These are phyloP conservation scores for Grosmannia serpens DNA, from an alignment of 2,329 filamentous ascomycete genomes.

Conservation along the genomic window DNA sequence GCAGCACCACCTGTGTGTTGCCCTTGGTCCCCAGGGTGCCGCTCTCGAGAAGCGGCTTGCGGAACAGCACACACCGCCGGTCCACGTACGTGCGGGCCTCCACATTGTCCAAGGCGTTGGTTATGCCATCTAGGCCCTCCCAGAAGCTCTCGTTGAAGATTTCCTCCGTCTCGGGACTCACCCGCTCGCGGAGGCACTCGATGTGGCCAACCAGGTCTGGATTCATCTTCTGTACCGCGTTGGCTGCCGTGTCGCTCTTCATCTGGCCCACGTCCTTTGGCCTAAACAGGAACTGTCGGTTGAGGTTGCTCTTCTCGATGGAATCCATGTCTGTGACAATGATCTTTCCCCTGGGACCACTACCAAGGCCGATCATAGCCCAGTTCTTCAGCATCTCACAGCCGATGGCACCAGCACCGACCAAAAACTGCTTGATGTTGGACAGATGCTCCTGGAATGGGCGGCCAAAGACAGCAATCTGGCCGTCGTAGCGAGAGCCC, in stretches of 20 bases:
- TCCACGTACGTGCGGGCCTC: constrained; percentile 96
- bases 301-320: constrained; percentile 97
- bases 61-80: constrained; percentile 94
- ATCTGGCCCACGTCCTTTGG: constrained; percentile 86
- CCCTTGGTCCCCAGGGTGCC: constrained; percentile 98
- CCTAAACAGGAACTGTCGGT: constrained; percentile 93
- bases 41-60: constrained; percentile 89
- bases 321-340: constrained; percentile 95
- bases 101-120: constrained; percentile 94
- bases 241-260: constrained; percentile 91
- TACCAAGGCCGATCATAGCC: constrained; percentile 94
- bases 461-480: constrained; percentile 89
- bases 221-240: constrained; percentile 91
- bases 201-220: constrained; percentile 84
- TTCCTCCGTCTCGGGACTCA: constrained; percentile 83
- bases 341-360: constrained; percentile 79
- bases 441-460: constrained; percentile 90
- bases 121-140: constrained; percentile 77
- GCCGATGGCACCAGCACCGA: constrained; percentile 92
- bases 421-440: constrained; percentile 85
- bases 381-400: constrained; percentile 99
- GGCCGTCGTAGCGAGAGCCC: constrained; percentile 84
- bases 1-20: constrained; percentile 92
- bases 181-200: constrained; percentile 72
- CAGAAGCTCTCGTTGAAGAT: constrained; percentile 94